phyloP scores from a whole-genome alignment of 176 grass and related monocot species.

The Raddia guianensis region DNA sequence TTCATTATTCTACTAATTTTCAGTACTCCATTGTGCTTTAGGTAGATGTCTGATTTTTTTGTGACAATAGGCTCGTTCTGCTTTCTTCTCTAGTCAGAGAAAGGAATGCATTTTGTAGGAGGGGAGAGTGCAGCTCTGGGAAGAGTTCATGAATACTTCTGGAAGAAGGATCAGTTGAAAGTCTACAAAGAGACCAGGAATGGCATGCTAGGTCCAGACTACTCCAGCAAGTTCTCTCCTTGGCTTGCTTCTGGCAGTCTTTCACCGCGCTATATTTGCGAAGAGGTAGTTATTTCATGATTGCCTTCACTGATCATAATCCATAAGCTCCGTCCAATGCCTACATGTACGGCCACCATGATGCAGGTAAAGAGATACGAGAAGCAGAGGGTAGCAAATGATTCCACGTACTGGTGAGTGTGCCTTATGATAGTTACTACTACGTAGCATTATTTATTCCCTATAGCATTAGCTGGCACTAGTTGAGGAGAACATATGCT shows the following conservation, averaged over 20 bases:
- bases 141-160: slow-evolving; percentile 87
- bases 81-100: slow-evolving; percentile 51
- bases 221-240: slow-evolving; percentile 90
- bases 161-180: slow-evolving; percentile 87
- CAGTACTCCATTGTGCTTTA: neutral
- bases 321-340: neutral
- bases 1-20: neutral
- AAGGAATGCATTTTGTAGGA: slow-evolving; percentile 76
- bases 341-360: neutral
- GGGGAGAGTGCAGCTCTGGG: slow-evolving; percentile 72
- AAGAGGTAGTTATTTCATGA: slow-evolving; percentile 55
- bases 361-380: slow-evolving; percentile 85
- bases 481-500: too few species aligned
- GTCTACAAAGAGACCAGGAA: slow-evolving; percentile 93
- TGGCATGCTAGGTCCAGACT: slow-evolving; percentile 89
- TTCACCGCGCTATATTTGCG: slow-evolving; percentile 75
- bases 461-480: neutral
- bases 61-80: neutral
- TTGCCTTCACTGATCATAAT: neutral
- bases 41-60: slow-evolving; percentile 16
- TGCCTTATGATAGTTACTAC: slow-evolving; percentile 12
- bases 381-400: slow-evolving; percentile 80
- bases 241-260: slow-evolving; percentile 88
- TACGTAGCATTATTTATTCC: slow-evolving; percentile 4
- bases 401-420: slow-evolving; percentile 94